Evolutionary conservation across 805 yeast species (phyloP).

Genomic region (Metschnikowia chrysomelidarum): DNA sequence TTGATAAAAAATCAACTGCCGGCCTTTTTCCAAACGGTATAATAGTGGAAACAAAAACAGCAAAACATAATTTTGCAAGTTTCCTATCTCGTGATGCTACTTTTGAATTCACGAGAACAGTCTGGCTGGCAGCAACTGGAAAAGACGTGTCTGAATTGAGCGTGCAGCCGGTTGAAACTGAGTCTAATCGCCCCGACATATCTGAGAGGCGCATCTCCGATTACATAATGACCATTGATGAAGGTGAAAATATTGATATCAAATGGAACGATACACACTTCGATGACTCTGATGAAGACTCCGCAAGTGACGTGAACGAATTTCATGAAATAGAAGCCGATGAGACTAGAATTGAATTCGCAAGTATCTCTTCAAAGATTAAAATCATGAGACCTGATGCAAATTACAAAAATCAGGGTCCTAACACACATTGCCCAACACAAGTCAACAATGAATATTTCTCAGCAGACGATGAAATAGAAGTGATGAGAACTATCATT

Average conservation of each 20-base stretch:
- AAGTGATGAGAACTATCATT: conserved; percentile 52
- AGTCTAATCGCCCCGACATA: conserved; percentile 1
- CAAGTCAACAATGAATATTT: conserved; percentile 6
- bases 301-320: not conserved
- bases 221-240: conserved; percentile 18
- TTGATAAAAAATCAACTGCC: conserved; percentile 83
- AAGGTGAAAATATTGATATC: conserved; percentile 14
- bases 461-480: conserved; percentile 44
- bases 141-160: conserved; percentile 17
- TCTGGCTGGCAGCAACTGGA: conserved; percentile 52
- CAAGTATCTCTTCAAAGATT: conserved; percentile 3
- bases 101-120: conserved; percentile 60
- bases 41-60: conserved; percentile 59
- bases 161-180: conserved; percentile 1
- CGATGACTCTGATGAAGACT: conserved; percentile 13
- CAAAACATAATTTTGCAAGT: conserved; percentile 79
- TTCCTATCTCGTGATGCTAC: conserved; percentile 81
- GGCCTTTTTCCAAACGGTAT: conserved; percentile 93
- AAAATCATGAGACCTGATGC: conserved; percentile 38
- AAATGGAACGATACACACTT: conserved; percentile 6
- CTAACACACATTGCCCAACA: conserved; percentile 50
- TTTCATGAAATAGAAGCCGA: not conserved
- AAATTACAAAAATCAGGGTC: conserved; percentile 37
- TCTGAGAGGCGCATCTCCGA: conserved; percentile 15
- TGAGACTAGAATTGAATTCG: not conserved